Conservation (phyloP, 2,329 filamentous ascomycete species). For the Ceratocystis huliohia region DNA sequence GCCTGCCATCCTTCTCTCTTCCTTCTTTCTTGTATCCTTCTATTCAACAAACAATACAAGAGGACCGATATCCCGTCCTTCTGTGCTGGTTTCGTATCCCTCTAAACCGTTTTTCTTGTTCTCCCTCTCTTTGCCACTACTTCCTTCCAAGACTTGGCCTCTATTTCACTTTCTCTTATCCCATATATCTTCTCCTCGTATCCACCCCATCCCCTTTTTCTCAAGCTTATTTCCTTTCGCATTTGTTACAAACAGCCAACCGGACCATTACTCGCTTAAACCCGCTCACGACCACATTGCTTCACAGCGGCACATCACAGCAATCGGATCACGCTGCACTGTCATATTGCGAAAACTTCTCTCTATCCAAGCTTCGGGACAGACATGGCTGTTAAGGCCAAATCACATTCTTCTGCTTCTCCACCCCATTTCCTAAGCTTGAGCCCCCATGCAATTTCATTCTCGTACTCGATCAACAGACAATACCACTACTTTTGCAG, state of each 20-base stretch:
- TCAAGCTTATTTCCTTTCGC: neutral
- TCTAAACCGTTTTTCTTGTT: neutral
- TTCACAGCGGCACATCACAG: neutral
- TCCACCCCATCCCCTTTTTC: neutral
- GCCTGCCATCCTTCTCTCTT: neutral
- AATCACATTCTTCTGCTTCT: slow-evolving; percentile 4
- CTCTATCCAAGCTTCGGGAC: slow-evolving; percentile 4
- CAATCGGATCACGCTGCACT: neutral
- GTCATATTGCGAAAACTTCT: slow-evolving; percentile 8
- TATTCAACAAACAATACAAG: neutral
- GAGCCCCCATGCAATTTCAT: slow-evolving; percentile 16
- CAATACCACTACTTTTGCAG: slow-evolving; percentile 11
- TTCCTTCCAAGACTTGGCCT: neutral
- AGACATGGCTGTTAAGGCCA: slow-evolving; percentile 16
- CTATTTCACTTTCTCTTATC: neutral
- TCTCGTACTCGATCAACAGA: slow-evolving; percentile 17
- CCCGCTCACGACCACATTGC: neutral
- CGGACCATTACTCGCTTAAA: neutral
- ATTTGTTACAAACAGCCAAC: neutral
- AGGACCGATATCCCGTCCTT: neutral
- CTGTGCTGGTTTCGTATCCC: neutral
- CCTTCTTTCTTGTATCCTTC: neutral
- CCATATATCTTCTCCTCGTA: neutral
- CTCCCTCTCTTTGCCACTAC: neutral
- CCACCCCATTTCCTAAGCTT: neutral